Evolutionary conservation across 2,329 filamentous ascomycete species (phyloP), one percentile per base, ranked within the genome.

Genomic region (Fusarium mexicanum): DNA sequence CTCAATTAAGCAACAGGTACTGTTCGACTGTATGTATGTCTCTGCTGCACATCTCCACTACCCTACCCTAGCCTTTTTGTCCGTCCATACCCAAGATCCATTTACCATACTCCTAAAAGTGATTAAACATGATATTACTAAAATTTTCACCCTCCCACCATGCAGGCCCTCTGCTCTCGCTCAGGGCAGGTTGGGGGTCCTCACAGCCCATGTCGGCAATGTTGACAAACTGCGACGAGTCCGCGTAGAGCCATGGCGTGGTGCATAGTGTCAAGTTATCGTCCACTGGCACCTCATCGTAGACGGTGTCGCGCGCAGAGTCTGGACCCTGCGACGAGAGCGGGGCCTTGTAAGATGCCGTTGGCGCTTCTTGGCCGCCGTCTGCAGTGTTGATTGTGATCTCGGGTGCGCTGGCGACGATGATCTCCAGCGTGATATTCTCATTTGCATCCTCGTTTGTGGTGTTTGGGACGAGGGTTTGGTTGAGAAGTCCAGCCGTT

Each of bases 331-430:
- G 69, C 4, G 79, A 72, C 1, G 76, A 69, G 5, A 76, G 41
- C 0, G 79, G 73, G 8, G 76, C 75, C 59, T 81, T 84, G 78
- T 77, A 84, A 0, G 83, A 83, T 22, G 81, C 35, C 13, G 85
- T 84, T 2, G 86, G 86, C 3, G 84, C 86, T 16, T 86, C 85
- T 61, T 87, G 86, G 1, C 86, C 86, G 16, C 86, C 86, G 64
- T 88, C 86, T 6, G 86, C 83, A 1, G 86, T 87, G 70, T 88
- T 87, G 51, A 88, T 85, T 4, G 81, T 85, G 61, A 88, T 84
- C 51, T 88, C 86, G 1, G 86, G 86, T 1, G 86, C 87, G 10
- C 85, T 86, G 2, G 86, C 85, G 13, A 87, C 86, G 9, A 87
- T 85, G 37, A 88, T 86, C 69, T 88, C 86, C 0, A 88, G 79